Evolutionary conservation across 495 filamentous ascomycete species (phyloP).

Genomic region (Penicillium coffeae): DNA sequence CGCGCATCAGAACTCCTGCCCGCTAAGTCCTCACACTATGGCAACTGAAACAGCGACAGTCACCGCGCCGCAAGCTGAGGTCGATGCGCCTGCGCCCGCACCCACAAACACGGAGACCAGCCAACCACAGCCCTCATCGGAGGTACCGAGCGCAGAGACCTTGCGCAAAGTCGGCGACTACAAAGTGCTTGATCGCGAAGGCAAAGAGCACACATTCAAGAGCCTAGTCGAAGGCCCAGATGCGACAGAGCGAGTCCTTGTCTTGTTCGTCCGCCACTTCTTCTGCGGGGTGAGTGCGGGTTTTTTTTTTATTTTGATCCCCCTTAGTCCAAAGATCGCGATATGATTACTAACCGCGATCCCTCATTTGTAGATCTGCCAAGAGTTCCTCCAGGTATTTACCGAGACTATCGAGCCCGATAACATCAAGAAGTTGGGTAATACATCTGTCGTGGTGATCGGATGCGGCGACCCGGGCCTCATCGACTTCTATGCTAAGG

Average conservation of each 20-base stretch:
- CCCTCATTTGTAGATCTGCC: conserved; percentile 52
- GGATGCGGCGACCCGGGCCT: conserved; percentile 75
- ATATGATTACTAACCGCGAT: not conserved
- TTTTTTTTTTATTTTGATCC: no score
- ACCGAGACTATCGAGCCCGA: conserved; percentile 57
- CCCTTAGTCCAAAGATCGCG: not conserved
- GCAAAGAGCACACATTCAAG: conserved; percentile 61
- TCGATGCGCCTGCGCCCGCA: not conserved
- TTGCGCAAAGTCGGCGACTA: conserved; percentile 52
- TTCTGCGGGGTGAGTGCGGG: conserved; percentile 84
- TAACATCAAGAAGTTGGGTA: conserved; percentile 37
- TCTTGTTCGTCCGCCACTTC: conserved; percentile 87
- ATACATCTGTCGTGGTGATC: conserved; percentile 66
- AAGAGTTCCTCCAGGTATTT: conserved; percentile 63
- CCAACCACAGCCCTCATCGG: conserved; percentile 19
- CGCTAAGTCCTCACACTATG: no score
- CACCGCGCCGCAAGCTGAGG: not conserved
- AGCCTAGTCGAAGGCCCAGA: conserved; percentile 60
- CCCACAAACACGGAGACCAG: not conserved
- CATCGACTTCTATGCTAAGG: conserved; percentile 62
- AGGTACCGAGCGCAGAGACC: conserved; percentile 46
- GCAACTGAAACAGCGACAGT: not conserved
- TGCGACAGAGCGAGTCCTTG: conserved; percentile 53
- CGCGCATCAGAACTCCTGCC: no score
- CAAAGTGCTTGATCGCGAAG: conserved; percentile 60